Conservation (phyloP, 2,329 filamentous ascomycete genomes). For the Epichloe sibirici region DNA sequence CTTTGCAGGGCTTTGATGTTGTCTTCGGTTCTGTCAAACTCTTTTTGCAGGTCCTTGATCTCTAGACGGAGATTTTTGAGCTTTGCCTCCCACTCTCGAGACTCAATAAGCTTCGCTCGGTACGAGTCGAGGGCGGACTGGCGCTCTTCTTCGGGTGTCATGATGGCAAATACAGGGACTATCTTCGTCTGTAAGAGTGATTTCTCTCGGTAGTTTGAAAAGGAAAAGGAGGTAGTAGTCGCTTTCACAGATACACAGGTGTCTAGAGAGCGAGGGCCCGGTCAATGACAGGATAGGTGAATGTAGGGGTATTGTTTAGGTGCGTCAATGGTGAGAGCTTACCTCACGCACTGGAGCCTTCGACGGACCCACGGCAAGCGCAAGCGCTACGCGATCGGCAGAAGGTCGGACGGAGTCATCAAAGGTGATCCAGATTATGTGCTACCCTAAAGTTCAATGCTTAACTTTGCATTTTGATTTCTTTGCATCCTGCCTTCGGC, state of each 20-base stretch:
- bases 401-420: constrained; percentile 21
- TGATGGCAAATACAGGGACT: constrained; percentile 16
- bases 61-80: constrained; percentile 87
- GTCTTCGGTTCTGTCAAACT: constrained; percentile 94
- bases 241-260: neutral
- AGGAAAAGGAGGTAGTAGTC: neutral
- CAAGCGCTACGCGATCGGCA: constrained; percentile 13
- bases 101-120: constrained; percentile 77
- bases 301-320: constrained; percentile 1
- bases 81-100: constrained; percentile 97
- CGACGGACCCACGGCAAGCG: constrained; percentile 7
- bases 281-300: neutral
- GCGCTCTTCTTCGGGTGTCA: constrained; percentile 46
- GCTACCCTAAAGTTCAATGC: neutral
- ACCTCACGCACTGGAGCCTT: constrained; percentile 30
- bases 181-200: constrained; percentile 1
- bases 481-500: too few relatives aligned
- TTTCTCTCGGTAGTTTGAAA: constrained; percentile 1
- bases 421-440: neutral
- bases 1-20: constrained; percentile 99
- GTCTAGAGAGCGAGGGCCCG: neutral
- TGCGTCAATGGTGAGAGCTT: constrained; percentile 19
- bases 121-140: constrained; percentile 64
- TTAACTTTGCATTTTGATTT: too few relatives aligned
- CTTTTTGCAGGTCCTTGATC: constrained; percentile 88